phyloP scores from a whole-genome alignment of 768 basidiomycete genomes.

The Lyophyllum atratum region DNA sequence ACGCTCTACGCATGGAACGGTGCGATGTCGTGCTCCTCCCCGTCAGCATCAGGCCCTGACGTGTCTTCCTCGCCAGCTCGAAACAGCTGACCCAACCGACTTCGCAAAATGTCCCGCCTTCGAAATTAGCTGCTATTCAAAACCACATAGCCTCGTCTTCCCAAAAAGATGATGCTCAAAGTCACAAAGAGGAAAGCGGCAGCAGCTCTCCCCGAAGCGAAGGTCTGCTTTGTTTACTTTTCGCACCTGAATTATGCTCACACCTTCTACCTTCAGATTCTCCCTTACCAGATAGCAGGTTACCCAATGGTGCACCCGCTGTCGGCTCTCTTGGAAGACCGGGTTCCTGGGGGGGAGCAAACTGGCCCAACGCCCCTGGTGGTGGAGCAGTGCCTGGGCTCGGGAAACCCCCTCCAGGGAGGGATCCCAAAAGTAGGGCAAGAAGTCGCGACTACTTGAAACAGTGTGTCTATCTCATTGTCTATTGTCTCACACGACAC shows the following conservation, averaged over 20 bases:
- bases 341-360: slow-evolving; percentile 57
- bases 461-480: slow-evolving; percentile 60
- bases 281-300: slow-evolving; percentile 68
- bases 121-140: slow-evolving; percentile 68
- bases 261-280: slow-evolving; percentile 51
- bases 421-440: slow-evolving; percentile 95
- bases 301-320: slow-evolving; percentile 59
- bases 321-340: slow-evolving; percentile 49
- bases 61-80: slow-evolving; percentile 53
- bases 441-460: slow-evolving; percentile 96
- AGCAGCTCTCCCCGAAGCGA: slow-evolving; percentile 86
- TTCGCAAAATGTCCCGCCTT: slow-evolving; percentile 58
- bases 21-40: slow-evolving; percentile 38
- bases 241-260: slow-evolving; percentile 10
- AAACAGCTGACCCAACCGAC: slow-evolving; percentile 74
- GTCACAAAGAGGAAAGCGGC: slow-evolving; percentile 78
- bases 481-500: slow-evolving; percentile 5
- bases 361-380: slow-evolving; percentile 47
- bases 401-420: slow-evolving; percentile 75
- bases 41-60: slow-evolving; percentile 30
- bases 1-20: slow-evolving; percentile 95
- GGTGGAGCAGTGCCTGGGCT: slow-evolving; percentile 46
- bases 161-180: slow-evolving; percentile 72
- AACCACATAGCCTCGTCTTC: slow-evolving; percentile 46
- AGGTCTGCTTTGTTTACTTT: slow-evolving; percentile 41